Conservation (phyloP, 176 grass and related monocot species). For the Tillandsia leiboldiana region DNA sequence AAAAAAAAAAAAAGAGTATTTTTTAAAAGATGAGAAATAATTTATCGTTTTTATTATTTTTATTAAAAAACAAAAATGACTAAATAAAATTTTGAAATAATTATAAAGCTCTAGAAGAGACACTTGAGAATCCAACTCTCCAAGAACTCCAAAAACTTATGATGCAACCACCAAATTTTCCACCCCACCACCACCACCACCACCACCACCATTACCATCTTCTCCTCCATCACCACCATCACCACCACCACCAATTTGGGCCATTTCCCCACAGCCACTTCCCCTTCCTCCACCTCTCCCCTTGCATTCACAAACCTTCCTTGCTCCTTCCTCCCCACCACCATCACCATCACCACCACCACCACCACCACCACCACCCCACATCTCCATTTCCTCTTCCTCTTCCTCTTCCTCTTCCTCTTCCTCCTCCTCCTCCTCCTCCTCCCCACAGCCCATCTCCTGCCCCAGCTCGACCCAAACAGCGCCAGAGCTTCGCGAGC, state of each 20-base stretch:
- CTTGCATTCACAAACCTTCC: neutral
- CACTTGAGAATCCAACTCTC: no score
- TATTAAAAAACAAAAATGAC: no score
- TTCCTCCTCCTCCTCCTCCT: neutral
- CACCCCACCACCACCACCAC: constrained; percentile 18
- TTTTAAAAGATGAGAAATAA: no score
- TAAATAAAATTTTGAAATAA: no score
- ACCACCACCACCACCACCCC: neutral
- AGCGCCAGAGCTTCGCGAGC: neutral
- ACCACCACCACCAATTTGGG: neutral
- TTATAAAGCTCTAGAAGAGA: no score
- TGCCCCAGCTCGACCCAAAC: neutral
- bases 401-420: neutral
- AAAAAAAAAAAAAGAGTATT: no score
- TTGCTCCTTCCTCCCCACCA: neutral
- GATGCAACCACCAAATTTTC: constrained; percentile 22
- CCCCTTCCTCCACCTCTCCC: neutral
- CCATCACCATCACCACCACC: neutral
- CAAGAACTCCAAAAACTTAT: no score
- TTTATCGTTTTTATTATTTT: no score
- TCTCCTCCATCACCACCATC: neutral
- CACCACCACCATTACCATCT: constrained; percentile 8
- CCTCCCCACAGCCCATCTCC: neutral
- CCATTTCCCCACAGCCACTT: neutral
- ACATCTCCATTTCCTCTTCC: neutral